phyloP scores from a whole-genome alignment of 2,329 filamentous ascomycete species.

The Colletotrichum somersetense region DNA sequence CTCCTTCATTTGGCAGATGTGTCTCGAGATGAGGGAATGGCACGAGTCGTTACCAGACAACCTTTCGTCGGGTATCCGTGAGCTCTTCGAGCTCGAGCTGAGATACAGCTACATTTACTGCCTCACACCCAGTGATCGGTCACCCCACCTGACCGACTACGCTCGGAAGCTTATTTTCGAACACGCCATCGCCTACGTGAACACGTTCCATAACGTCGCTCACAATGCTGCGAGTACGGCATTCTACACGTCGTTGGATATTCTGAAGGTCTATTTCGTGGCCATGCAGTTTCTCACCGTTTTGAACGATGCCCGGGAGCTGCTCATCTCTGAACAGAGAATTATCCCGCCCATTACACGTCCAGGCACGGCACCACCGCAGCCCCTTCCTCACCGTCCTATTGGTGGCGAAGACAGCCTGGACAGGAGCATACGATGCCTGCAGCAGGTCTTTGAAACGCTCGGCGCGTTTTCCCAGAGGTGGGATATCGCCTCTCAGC shows the following conservation, averaged over 20 bases:
- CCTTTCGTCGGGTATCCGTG: constrained; percentile 74
- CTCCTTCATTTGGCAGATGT: constrained; percentile 81
- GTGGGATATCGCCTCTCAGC: constrained; percentile 68
- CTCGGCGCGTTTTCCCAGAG: constrained; percentile 69
- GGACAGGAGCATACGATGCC: constrained; percentile 66
- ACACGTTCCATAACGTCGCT: constrained; percentile 77
- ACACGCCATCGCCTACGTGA: constrained; percentile 84
- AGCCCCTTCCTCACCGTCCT: constrained; percentile 64
- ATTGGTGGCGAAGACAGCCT: constrained; percentile 62
- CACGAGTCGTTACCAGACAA: constrained; percentile 78
- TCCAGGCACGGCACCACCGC: constrained; percentile 62
- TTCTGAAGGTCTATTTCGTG: constrained; percentile 84
- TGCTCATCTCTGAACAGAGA: constrained; percentile 64
- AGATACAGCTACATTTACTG: constrained; percentile 94
- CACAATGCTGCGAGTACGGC: constrained; percentile 69
- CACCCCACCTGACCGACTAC: constrained; percentile 80
- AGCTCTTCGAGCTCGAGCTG: constrained; percentile 88
- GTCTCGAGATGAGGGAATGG: constrained; percentile 84
- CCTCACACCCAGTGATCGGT: constrained; percentile 81
- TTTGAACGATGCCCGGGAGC: constrained; percentile 64
- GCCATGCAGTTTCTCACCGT: constrained; percentile 73
- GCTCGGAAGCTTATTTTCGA: constrained; percentile 87
- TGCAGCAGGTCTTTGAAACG: constrained; percentile 66
- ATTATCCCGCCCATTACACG: constrained; percentile 59
- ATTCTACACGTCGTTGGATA: constrained; percentile 89